phyloP scores from a whole-genome alignment of 371 early-diverging fungal genomes.

The Apophysomyces ossiformis region DNA sequence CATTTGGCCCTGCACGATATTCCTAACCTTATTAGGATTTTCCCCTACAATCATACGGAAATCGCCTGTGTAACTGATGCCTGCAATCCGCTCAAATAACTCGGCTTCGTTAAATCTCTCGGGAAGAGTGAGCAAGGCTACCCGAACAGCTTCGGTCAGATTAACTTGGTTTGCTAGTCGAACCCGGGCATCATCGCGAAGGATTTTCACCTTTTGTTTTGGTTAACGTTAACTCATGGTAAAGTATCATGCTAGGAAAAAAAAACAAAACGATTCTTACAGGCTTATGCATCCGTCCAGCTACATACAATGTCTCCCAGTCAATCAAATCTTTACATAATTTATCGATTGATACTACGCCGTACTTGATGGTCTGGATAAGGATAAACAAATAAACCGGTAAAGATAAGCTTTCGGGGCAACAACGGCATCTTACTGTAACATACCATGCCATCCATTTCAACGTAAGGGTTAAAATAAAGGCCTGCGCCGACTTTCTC shows the following conservation, averaged over 20 bases:
- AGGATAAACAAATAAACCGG: not conserved
- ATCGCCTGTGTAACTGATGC: conserved; percentile 91
- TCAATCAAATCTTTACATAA: conserved; percentile 86
- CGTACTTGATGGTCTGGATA: conserved; percentile 86
- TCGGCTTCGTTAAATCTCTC: conserved; percentile 81
- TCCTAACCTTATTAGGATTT: conserved; percentile 92
- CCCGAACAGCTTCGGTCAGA: conserved; percentile 83
- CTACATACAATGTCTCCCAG: conserved; percentile 95
- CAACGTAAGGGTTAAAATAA: conserved; percentile 95
- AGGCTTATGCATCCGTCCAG: conserved; percentile 98
- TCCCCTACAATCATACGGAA: conserved; percentile 93
- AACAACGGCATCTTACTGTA: not conserved
- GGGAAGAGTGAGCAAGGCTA: conserved; percentile 86
- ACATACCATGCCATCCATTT: conserved; percentile 81
- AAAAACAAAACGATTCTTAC: conserved; percentile 46
- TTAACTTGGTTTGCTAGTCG: conserved; percentile 87
- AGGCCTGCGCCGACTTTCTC: conserved; percentile 90
- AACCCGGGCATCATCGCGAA: conserved; percentile 89
- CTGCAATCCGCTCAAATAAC: conserved; percentile 83
- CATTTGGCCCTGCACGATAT: conserved; percentile 88
- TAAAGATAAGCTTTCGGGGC: not conserved
- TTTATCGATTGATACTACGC: conserved; percentile 90
- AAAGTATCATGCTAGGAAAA: not conserved
- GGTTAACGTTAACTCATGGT: not conserved
- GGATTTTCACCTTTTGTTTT: conserved; percentile 65